These are phyloP conservation scores for Penicillium fimorum DNA, from an alignment of 495 filamentous ascomycete species.

Conservation along the genomic window DNA sequence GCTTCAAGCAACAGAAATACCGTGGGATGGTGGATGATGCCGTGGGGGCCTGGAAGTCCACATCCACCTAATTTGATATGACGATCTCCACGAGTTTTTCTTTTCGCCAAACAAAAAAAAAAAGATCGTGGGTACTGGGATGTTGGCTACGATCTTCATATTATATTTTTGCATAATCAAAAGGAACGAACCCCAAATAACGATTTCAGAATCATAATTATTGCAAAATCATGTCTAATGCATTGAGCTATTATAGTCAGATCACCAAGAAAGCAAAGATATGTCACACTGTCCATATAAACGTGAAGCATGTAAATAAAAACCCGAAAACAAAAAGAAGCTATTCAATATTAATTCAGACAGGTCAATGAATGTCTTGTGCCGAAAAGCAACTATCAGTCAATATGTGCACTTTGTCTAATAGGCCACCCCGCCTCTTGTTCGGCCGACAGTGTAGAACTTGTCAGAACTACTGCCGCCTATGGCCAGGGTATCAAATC, in stretches of 20 bases:
- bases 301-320: neutral
- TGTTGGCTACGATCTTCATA: constrained; percentile 1
- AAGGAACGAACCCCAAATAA: neutral
- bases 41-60: constrained; percentile 37
- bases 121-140: neutral
- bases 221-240: constrained; percentile 2
- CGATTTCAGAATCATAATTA: neutral
- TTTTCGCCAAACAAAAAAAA: neutral
- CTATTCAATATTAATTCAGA: constrained; percentile 12
- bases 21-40: constrained; percentile 64
- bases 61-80: constrained; percentile 3
- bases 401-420: constrained; percentile 11
- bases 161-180: neutral
- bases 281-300: neutral
- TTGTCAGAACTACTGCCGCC: constrained; percentile 28
- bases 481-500: constrained; percentile 70
- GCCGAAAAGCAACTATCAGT: neutral
- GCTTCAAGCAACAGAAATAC: constrained; percentile 63
- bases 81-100: neutral
- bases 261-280: neutral
- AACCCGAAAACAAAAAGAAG: neutral
- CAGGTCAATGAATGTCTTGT: neutral
- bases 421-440: constrained; percentile 34
- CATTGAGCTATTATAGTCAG: constrained; percentile 3
- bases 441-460: constrained; percentile 43